Evolutionary conservation across 805 yeast species (phyloP), one percentile per base, ranked within the genome.

Genomic region (Wickerhamomyces tratensis): DNA sequence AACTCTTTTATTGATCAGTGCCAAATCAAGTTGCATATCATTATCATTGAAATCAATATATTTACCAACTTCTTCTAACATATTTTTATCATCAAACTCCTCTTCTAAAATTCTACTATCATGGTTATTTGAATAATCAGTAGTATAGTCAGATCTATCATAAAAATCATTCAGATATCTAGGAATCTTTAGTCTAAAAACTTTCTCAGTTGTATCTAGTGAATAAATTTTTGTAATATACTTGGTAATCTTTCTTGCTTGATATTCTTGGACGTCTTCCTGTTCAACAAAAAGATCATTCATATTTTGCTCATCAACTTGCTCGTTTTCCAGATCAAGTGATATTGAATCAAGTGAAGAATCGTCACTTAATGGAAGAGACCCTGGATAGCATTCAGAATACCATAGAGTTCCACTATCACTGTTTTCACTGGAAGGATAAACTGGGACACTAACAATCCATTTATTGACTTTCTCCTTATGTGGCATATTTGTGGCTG

Each of bases 391-490:
- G 47, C 82, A 76, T n/a, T 68, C 70, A 40, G 56, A 62, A 26
- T 52, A 50, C 70, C 68, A 68, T 14, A 41, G 20, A 20, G 20
- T 35, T 8, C 39, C 38, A 36, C 27, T 10, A 13, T 40, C 42
- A 29, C 25, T 33, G 9, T 7, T n/a, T 7, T 40, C 48, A 6
- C 49, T 45, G 6, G 40, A 53, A 15, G 58, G 47, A 0, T 62
- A 53, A 8, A 68, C 54, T 1, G 89, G 89, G 5, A 84, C 70
- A 29, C 68, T 65, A 5, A 63, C 62, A 33, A 84, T 71, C 93
- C 93, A 84, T 7, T 57, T 62, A 35, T 67, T 66, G 1, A 84
- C 84, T 51, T 83, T 84, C 51, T 84, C 91, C 39, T 61, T 64
- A 47, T 70, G 74, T 1, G 77, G 69, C 88, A 84, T 82, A 56